These are phyloP conservation scores for Coniferiporia weirii DNA, from an alignment of 1,284 basidiomycete species.

Conservation along the genomic window DNA sequence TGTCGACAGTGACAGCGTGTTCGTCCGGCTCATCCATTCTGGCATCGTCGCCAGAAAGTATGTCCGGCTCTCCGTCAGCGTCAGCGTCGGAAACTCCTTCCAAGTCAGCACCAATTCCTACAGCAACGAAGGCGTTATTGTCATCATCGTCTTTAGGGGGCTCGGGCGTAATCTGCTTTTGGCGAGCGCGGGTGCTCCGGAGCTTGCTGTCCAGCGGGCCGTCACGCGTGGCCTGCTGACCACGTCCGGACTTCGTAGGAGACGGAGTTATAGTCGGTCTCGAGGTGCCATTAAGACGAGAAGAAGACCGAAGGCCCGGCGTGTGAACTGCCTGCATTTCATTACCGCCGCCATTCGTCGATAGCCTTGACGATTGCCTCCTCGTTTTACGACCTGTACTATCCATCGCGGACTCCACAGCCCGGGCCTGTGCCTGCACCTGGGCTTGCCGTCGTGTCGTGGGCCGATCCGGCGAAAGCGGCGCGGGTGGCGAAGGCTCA, in stretches of 20 bases:
- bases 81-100: slow-evolving; percentile 37
- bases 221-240: background rate
- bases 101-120: slow-evolving; percentile 29
- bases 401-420: slow-evolving; percentile 9
- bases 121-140: background rate
- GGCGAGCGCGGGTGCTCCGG: background rate
- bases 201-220: background rate
- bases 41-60: background rate
- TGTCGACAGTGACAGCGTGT: background rate
- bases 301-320: background rate
- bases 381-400: slow-evolving; percentile 5
- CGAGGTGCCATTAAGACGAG: slow-evolving; percentile 7
- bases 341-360: slow-evolving; percentile 10
- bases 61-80: slow-evolving; percentile 37
- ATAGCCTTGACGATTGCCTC: slow-evolving; percentile 11
- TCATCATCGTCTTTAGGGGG: slow-evolving; percentile 14
- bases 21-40: background rate
- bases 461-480: slow-evolving; percentile 14
- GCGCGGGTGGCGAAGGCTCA: slow-evolving; percentile 8
- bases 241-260: slow-evolving; percentile 2
- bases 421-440: slow-evolving; percentile 11
- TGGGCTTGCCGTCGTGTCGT: slow-evolving; percentile 9
- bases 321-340: background rate
- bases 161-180: background rate
- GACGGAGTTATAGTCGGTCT: background rate